Percentiles rank a stretch among this genome's conserved stretches.
phyloP scores from a whole-genome alignment of 352 stramenopile species.

The Phytophthora cactorum region DNA sequence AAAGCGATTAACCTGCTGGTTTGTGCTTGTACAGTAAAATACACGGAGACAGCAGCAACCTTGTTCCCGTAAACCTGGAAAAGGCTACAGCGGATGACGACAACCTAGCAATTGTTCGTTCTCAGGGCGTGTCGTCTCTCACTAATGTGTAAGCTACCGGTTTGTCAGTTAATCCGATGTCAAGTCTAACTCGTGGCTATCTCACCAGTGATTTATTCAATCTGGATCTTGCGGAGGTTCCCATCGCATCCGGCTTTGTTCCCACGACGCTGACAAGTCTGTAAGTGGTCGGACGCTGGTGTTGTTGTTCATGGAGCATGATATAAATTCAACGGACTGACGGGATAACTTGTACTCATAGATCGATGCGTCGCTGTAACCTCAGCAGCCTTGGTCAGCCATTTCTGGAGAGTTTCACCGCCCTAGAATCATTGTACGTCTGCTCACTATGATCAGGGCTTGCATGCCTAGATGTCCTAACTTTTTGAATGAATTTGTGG shows the following conservation, averaged over 20 bases:
- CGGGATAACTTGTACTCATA: conserved; percentile 9
- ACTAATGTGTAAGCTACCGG: conserved; percentile 32
- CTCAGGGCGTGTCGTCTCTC: conserved; percentile 25
- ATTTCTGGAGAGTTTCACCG: conserved; percentile 43
- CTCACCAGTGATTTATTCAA: conserved; percentile 40
- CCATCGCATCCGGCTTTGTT: conserved; percentile 34
- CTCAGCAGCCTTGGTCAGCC: conserved; percentile 32
- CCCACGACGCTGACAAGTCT: conserved; percentile 38
- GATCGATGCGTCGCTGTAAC: conserved; percentile 39
- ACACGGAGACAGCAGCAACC: conserved; percentile 22
- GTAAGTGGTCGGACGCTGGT: conserved; percentile 19
- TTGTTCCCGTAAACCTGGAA: conserved; percentile 34
- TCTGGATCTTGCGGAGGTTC: conserved; percentile 36
- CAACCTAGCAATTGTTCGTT: conserved; percentile 30
- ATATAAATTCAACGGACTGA: neutral
- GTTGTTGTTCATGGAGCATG: neutral
- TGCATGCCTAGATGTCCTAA: neutral
- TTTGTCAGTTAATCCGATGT: neutral
- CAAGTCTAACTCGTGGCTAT: conserved; percentile 1
- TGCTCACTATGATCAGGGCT: neutral
- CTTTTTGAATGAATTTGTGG: neutral
- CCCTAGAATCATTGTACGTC: conserved; percentile 35
- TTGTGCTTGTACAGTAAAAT: conserved; percentile 26
- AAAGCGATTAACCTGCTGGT: neutral
- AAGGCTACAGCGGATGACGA: conserved; percentile 26